Evolutionary conservation across 768 basidiomycete species (phyloP).

Genomic region (Amylocystis lapponica): DNA sequence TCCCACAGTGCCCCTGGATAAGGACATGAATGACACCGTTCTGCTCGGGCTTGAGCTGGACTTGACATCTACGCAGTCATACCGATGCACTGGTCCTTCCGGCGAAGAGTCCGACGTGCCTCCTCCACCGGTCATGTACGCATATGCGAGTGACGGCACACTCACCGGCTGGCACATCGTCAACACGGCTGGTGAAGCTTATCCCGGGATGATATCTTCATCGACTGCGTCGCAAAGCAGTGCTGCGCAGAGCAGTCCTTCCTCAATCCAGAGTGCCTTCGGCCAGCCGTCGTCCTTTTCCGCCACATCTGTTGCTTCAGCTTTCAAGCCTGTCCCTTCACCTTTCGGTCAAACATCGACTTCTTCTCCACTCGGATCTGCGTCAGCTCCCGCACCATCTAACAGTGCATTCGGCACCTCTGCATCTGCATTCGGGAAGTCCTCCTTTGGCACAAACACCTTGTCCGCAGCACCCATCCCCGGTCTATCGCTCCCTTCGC

Average conservation of each 20-base stretch:
- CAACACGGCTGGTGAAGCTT: slow-evolving; percentile 45
- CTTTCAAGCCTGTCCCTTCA: too few species aligned
- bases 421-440: slow-evolving; percentile 22
- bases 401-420: slow-evolving; percentile 19
- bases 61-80: slow-evolving; percentile 45
- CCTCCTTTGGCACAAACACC: slow-evolving; percentile 5
- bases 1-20: slow-evolving; percentile 61
- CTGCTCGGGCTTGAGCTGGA: slow-evolving; percentile 62
- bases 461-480: slow-evolving; percentile 2
- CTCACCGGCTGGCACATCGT: slow-evolving; percentile 69
- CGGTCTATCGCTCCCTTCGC: neutral
- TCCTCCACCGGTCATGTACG: slow-evolving; percentile 61
- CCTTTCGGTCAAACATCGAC: slow-evolving; percentile 14
- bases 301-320: too few species aligned
- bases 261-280: slow-evolving; percentile 5
- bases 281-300: slow-evolving; percentile 2
- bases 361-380: slow-evolving; percentile 8
- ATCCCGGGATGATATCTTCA: slow-evolving; percentile 45
- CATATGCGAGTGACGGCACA: slow-evolving; percentile 75
- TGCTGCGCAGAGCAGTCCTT: too few species aligned
- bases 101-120: slow-evolving; percentile 39
- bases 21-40: slow-evolving; percentile 64
- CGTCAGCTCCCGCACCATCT: neutral
- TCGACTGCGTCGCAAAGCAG: neutral
- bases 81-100: slow-evolving; percentile 31